Percentiles rank a stretch among this genome's conserved stretches.
phyloP scores from a whole-genome alignment of 2,329 filamentous ascomycete species.

The Thielaviopsis euricoi region DNA sequence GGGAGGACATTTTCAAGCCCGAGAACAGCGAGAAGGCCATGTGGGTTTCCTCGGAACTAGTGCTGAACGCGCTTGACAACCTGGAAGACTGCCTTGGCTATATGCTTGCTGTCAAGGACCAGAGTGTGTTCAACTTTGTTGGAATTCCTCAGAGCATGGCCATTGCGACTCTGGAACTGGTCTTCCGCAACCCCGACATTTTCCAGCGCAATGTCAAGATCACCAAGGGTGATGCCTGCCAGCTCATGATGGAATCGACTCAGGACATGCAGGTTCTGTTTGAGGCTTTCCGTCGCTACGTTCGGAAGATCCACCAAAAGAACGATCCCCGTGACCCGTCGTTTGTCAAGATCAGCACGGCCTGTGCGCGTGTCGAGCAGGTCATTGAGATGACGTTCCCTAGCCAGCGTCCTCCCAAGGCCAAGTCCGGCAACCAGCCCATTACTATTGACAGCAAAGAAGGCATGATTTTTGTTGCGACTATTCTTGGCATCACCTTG shows the following conservation, averaged over 20 bases:
- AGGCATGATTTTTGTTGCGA: slow-evolving; percentile 46
- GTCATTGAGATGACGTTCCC: slow-evolving; percentile 93
- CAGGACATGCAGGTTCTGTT: slow-evolving; percentile 75
- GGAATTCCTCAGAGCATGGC: slow-evolving; percentile 96
- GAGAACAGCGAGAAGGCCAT: slow-evolving; percentile 63
- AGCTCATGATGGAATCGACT: slow-evolving; percentile 81
- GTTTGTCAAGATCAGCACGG: slow-evolving; percentile 79
- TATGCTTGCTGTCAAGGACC: slow-evolving; percentile 83
- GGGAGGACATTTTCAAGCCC: slow-evolving; percentile 77
- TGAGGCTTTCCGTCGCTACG: slow-evolving; percentile 64
- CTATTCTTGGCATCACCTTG: slow-evolving; percentile 51
- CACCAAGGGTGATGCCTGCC: slow-evolving; percentile 82
- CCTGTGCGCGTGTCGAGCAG: slow-evolving; percentile 77
- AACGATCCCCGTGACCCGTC: slow-evolving; percentile 88
- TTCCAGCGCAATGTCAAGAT: slow-evolving; percentile 90
- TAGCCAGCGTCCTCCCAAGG: slow-evolving; percentile 49
- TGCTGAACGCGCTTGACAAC: slow-evolving; percentile 73
- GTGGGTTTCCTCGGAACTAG: slow-evolving; percentile 83
- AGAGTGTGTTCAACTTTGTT: slow-evolving; percentile 98
- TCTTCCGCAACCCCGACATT: slow-evolving; percentile 80
- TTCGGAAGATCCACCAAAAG: slow-evolving; percentile 73
- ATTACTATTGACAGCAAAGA: slow-evolving; percentile 38
- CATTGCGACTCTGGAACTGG: slow-evolving; percentile 80
- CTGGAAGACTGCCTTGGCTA: slow-evolving; percentile 94
- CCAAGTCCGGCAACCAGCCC: slow-evolving; percentile 27